Conservation (phyloP, 257 asterid species). For the Solanum clarkiae region DNA sequence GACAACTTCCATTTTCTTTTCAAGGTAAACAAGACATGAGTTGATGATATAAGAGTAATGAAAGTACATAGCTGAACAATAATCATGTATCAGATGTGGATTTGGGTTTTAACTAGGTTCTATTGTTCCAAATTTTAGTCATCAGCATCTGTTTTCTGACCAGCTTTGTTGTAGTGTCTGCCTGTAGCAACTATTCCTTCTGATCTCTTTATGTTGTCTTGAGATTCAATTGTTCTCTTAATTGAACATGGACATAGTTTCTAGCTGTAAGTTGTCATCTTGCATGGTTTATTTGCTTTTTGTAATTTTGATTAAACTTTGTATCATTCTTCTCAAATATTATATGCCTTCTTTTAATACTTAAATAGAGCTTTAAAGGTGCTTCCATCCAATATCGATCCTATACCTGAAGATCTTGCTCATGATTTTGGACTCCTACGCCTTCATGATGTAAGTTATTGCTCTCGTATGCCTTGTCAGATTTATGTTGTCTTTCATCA, state of each 20-base stretch:
- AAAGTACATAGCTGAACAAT: neutral
- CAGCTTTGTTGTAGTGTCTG: neutral
- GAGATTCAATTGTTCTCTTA: neutral
- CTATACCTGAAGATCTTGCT: conserved; percentile 61
- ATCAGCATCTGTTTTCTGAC: neutral
- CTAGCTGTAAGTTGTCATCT: neutral
- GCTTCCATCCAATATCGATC: conserved; percentile 64
- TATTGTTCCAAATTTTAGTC: neutral
- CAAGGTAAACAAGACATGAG: neutral
- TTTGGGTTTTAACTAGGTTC: neutral
- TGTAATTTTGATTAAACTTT: neutral
- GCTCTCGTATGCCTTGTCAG: neutral
- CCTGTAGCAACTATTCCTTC: neutral
- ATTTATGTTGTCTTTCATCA: neutral
- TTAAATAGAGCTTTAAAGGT: conserved; percentile 52
- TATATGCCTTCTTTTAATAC: conserved; percentile 2
- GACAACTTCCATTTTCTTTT: neutral
- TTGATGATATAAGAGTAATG: neutral
- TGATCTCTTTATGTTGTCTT: neutral
- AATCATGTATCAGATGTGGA: neutral
- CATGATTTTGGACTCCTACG: conserved; percentile 48
- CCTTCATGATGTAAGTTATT: conserved; percentile 60
- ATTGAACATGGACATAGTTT: neutral
- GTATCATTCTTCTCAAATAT: neutral
- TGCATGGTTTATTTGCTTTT: neutral